Evolutionary conservation across 2,329 filamentous ascomycete genomes (phyloP).

Genomic region (Celoporthe dispersa): DNA sequence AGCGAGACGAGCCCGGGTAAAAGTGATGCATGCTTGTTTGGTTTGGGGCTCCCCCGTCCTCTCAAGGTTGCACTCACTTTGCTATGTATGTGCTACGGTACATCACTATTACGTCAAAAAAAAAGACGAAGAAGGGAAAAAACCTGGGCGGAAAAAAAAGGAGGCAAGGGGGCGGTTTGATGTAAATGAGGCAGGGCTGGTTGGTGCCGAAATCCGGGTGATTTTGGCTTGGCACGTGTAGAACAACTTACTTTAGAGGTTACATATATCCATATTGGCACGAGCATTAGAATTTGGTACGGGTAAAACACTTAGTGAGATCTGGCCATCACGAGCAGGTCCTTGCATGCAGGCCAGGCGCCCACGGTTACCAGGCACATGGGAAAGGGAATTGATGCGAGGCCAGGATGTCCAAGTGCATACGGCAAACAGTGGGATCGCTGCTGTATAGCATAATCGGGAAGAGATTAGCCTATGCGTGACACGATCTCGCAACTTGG

Average conservation of each 20-base stretch:
- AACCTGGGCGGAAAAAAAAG: too few species aligned
- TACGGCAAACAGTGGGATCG: neutral
- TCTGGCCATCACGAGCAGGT: neutral
- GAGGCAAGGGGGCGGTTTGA: neutral
- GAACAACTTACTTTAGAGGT: neutral
- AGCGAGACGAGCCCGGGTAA: neutral
- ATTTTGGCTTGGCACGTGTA: neutral
- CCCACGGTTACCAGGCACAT: neutral
- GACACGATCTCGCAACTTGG: neutral
- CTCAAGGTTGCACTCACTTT: neutral
- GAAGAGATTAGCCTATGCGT: slow-evolving; percentile 5
- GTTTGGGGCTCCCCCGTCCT: neutral
- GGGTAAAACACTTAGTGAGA: neutral
- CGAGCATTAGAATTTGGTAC: neutral
- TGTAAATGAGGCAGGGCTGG: neutral
- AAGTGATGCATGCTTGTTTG: neutral
- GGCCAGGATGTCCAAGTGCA: slow-evolving; percentile 5
- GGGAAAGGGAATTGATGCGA: neutral
- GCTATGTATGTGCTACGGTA: too few species aligned
- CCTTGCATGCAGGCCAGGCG: too few species aligned
- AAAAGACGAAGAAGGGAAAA: neutral
- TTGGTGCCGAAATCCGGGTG: neutral
- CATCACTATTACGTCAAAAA: neutral
- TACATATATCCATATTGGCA: neutral
- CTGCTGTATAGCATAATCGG: neutral